These are phyloP conservation scores for Melanogaster broomeanus DNA, from an alignment of 768 basidiomycete species.

Conservation along the genomic window DNA sequence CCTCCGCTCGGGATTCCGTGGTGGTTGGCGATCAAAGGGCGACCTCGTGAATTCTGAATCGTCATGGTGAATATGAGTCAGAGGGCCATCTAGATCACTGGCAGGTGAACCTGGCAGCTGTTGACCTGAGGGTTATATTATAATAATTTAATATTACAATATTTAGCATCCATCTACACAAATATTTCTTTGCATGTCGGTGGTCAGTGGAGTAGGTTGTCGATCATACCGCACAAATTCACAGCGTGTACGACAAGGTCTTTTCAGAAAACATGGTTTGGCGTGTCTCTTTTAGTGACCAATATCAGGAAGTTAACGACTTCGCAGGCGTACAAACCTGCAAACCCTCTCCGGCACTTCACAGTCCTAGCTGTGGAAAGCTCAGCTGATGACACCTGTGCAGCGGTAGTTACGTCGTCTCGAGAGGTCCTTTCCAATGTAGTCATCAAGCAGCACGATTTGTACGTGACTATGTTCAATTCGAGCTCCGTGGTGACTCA, in stretches of 20 bases:
- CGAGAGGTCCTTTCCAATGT: slow-evolving; percentile 79
- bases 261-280: background rate
- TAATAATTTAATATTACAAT: no score
- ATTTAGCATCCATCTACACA: no score
- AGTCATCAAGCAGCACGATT: slow-evolving; percentile 76
- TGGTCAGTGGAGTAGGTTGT: background rate
- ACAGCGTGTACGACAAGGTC: background rate
- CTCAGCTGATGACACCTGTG: slow-evolving; percentile 94
- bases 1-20: no score
- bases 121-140: no score
- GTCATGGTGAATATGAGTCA: no score
- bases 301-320: background rate
- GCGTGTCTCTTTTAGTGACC: no score
- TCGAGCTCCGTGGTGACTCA: background rate
- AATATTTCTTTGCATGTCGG: background rate
- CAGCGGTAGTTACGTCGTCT: slow-evolving; percentile 76
- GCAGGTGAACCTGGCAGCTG: no score
- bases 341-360: slow-evolving; percentile 37
- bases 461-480: slow-evolving; percentile 44
- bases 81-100: no score
- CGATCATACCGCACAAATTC: background rate
- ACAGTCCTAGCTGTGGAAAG: slow-evolving; percentile 80
- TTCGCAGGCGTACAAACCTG: background rate
- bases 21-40: no score
- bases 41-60: no score